phyloP scores from a whole-genome alignment of 495 filamentous ascomycete genomes.

The Umbilicaria muhlenbergii region DNA sequence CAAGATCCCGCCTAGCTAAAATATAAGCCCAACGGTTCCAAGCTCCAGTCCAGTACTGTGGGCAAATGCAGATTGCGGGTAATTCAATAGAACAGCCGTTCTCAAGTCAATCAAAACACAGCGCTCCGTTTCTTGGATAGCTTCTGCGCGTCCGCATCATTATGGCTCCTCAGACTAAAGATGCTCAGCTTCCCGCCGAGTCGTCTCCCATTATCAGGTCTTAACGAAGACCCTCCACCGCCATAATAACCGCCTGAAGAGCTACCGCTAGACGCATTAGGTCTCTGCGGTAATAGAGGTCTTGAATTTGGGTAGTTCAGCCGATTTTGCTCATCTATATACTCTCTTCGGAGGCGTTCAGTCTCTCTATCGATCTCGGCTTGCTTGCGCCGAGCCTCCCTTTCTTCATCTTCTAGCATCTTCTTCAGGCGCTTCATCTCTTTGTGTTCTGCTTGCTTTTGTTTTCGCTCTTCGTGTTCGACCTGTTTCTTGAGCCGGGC shows the following conservation, averaged over 20 bases:
- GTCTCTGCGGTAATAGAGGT: conserved; percentile 13
- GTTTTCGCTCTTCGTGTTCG: conserved; percentile 37
- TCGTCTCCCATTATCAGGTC: conserved; percentile 8
- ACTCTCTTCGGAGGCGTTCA: conserved; percentile 56
- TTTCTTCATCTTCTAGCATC: conserved; percentile 67
- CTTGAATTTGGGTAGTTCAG: conserved; percentile 16
- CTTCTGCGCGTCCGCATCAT: conserved; percentile 17
- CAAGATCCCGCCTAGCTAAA: too few relatives aligned
- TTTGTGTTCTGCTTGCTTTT: conserved; percentile 34
- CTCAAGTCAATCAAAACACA: conserved; percentile 26
- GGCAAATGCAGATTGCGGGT: too few relatives aligned
- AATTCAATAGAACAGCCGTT: too few relatives aligned
- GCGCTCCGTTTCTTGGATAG: conserved; percentile 36
- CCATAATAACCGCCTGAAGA: conserved; percentile 4
- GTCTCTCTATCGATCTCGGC: conserved; percentile 74
- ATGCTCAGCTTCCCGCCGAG: conserved; percentile 27
- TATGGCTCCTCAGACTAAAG: conserved; percentile 28
- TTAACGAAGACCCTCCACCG: conserved; percentile 10
- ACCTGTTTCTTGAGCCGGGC: conserved; percentile 42
- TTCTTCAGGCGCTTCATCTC: conserved; percentile 57
- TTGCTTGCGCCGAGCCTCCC: conserved; percentile 45
- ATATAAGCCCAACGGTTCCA: too few relatives aligned
- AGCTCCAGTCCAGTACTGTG: too few relatives aligned
- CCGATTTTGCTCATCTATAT: conserved; percentile 40
- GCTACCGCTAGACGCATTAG: conserved; percentile 9